Conservation (phyloP, 2,329 filamentous ascomycete genomes). For the Ploettnerulaceae sp. region DNA sequence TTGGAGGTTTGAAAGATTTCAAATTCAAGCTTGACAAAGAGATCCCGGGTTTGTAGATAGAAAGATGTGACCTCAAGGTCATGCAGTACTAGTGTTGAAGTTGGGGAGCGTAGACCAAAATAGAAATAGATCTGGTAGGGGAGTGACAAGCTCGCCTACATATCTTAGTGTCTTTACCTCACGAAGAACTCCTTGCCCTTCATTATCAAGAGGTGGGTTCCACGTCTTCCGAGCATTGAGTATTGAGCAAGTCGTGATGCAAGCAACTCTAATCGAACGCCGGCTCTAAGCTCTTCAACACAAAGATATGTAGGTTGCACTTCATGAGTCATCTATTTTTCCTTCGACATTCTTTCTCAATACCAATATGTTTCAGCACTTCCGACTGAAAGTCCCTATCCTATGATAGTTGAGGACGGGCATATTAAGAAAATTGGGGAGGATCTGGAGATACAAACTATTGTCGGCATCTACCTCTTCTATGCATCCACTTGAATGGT, state of each 20-base stretch:
- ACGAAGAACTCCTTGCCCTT: not conserved
- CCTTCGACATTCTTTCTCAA: slow-evolving; percentile 9
- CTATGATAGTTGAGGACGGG: slow-evolving; percentile 1
- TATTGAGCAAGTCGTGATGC: slow-evolving; percentile 1
- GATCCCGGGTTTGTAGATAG: slow-evolving; percentile 1
- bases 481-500: too few species aligned
- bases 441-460: slow-evolving; percentile 9
- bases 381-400: not conserved
- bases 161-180: too few species aligned
- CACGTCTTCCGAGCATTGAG: too few species aligned
- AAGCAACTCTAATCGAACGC: not conserved
- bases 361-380: slow-evolving; percentile 1
- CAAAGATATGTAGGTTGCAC: not conserved
- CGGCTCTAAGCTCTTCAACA: not conserved
- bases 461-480: too few species aligned
- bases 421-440: slow-evolving; percentile 4
- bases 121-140: slow-evolving; percentile 1
- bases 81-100: not conserved
- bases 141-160: not conserved
- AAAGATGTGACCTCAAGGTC: not conserved
- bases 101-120: not conserved
- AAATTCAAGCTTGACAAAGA: slow-evolving; percentile 48
- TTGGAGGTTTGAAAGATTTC: slow-evolving; percentile 57
- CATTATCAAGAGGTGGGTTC: not conserved
- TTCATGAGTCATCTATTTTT: not conserved